A percentile compares a stretch with the other conserved stretches of the same genome.
Conservation (phyloP, 768 basidiomycete genomes). For the Mycena amicta region DNA sequence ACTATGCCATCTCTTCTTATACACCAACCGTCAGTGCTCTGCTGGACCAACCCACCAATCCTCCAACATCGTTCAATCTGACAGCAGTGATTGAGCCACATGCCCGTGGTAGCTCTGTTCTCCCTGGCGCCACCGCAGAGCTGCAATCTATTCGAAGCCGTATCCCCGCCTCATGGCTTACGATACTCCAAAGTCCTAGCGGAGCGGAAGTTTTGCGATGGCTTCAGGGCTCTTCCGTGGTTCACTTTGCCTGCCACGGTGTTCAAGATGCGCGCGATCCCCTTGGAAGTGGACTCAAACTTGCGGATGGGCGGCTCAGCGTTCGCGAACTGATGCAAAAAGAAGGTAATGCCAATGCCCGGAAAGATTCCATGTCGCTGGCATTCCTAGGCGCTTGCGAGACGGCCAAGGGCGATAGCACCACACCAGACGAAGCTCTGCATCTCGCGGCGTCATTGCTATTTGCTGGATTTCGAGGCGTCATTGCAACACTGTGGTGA, state of each 20-base stretch:
- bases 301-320: conserved; percentile 20
- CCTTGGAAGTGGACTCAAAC: conserved; percentile 21
- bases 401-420: conserved; percentile 7
- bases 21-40: conserved; percentile 18
- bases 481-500: conserved; percentile 21
- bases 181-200: background rate
- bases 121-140: conserved; percentile 7
- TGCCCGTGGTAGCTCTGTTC: background rate
- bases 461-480: conserved; percentile 20
- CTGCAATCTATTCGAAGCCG: background rate
- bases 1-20: conserved; percentile 23
- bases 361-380: background rate
- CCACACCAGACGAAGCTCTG: conserved; percentile 13
- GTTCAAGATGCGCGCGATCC: conserved; percentile 19
- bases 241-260: conserved; percentile 28
- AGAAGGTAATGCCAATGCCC: background rate
- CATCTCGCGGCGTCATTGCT: conserved; percentile 18
- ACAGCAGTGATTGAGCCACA: conserved; percentile 5
- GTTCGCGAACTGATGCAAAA: conserved; percentile 5
- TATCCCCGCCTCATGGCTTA: background rate
- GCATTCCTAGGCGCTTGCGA: background rate
- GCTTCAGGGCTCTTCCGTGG: conserved; percentile 7
- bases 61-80: conserved; percentile 4
- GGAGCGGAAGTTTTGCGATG: background rate
- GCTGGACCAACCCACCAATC: background rate